Conservation (phyloP, 2,329 filamentous ascomycete species). For the Venturia effusa region DNA sequence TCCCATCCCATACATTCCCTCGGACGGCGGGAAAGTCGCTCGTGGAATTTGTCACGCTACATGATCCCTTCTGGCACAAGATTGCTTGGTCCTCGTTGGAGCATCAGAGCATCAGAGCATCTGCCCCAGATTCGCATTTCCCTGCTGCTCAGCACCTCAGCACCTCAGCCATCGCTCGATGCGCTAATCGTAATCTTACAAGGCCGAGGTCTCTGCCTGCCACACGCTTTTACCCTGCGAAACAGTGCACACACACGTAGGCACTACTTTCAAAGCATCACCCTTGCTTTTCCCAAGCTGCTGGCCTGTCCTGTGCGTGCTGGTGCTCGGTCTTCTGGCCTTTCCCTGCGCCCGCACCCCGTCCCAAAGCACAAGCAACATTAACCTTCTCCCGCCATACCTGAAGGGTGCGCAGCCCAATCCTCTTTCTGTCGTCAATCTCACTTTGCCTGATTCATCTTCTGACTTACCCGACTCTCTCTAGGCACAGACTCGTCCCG, state of each 20-base stretch:
- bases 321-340: background rate
- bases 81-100: background rate
- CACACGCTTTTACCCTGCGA: background rate
- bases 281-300: slow-evolving; percentile 3
- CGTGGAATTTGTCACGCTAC: background rate
- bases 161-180: no score
- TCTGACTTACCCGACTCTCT: background rate
- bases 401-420: slow-evolving; percentile 9
- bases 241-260: slow-evolving; percentile 5
- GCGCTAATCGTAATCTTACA: background rate
- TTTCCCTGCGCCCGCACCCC: slow-evolving; percentile 2
- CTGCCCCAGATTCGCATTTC: background rate
- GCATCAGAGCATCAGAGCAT: no score
- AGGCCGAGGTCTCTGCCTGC: background rate
- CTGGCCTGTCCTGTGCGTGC: background rate
- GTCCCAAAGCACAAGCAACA: slow-evolving; percentile 4
- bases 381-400: slow-evolving; percentile 6
- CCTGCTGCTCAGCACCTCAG: background rate
- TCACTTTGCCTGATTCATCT: slow-evolving; percentile 5
- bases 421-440: slow-evolving; percentile 5
- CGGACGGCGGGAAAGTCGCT: background rate
- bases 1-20: background rate
- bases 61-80: background rate
- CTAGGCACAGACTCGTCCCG: slow-evolving; percentile 6
- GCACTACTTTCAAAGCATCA: slow-evolving; percentile 3